Base-by-base conservation (phyloP, 108 stramenopile species). In the Skeletonema grethae region DNA sequence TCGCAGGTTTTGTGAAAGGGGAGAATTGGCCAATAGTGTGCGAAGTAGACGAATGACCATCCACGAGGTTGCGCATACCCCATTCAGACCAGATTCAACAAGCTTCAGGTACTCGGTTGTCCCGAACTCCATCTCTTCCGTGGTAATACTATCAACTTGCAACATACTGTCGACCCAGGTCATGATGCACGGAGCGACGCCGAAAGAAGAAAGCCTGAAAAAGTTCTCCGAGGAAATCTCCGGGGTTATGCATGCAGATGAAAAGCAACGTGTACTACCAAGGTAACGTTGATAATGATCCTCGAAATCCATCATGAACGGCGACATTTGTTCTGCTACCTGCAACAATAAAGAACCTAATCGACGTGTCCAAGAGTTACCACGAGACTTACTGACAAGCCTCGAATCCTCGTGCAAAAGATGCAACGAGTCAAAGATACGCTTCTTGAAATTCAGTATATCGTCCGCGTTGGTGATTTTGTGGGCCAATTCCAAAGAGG, bases 371-470 rank as follows among this genome's bases (percentile, higher is more conserved):
- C 75, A 71, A 7, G 43, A 61, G 41, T 25, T 63, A 58, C 64
- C 65, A 31, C 65, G 66, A n/a, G 85, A 75, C 70, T 35, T 56
- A 59, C 60, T 45, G 56, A 65, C 53, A 24, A 95, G 76, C 45
- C 89, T 86, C 34, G 71, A 76, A 69, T 95, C 91, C 64, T 95
- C 90, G 48, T 88, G 89, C 18, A 95, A 61, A 7, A 85, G 69
- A 66, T 91, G 90, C 48, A 95, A 53, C 0, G 87, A 65, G 78
- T 89, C 87, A 74, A 92, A 91, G 45, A 95, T 67, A 0, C 50
- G 57, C 10, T 67, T 68, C 22, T 67, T 59, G 30, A 75, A 56
- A n/a, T 72, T 9, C 30, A 59, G 30, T 36, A 70, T 53, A 13
- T 48, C 46, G 24, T 45, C 48, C 4, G 25, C 48, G 22, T 35